A percentile compares a stretch with the other conserved stretches of the same genome.
Evolutionary conservation across 1,139 yeast species (phyloP).

Genomic region (Hyphopichia khmerensis): DNA sequence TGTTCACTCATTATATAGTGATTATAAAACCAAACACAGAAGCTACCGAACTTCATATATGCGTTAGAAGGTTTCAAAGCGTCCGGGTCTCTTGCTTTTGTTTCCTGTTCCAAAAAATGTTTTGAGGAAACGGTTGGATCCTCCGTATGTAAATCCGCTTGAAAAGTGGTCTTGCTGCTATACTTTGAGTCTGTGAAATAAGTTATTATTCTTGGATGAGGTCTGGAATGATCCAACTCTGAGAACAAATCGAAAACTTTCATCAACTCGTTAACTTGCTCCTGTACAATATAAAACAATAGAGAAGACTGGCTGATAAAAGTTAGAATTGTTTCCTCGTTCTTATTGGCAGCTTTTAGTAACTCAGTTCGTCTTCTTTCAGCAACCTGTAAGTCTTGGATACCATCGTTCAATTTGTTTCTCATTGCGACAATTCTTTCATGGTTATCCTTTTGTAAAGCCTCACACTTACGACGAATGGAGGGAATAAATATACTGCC

Average conservation of each 20-base stretch:
- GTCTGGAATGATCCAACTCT: constrained; percentile 25
- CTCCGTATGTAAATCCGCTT: background rate
- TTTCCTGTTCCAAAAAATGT: constrained; percentile 2
- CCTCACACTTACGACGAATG: constrained; percentile 10
- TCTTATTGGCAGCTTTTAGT: constrained; percentile 6
- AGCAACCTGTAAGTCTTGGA: background rate
- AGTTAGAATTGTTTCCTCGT: constrained; percentile 28
- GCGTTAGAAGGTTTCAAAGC: constrained; percentile 24
- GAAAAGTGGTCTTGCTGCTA: background rate
- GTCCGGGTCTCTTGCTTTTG: constrained; percentile 29
- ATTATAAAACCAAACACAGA: constrained; percentile 14
- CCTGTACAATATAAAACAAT: constrained; percentile 20
- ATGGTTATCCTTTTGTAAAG: constrained; percentile 17
- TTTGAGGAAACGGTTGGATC: background rate
- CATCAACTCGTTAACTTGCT: constrained; percentile 15
- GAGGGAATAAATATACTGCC: constrained; percentile 19
- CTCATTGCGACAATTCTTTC: constrained; percentile 13
- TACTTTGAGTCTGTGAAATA: background rate
- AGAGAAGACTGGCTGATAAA: constrained; percentile 29
- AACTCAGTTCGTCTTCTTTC: background rate
- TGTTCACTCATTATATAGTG: constrained; percentile 16
- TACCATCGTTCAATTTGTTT: constrained; percentile 3
- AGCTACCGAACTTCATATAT: constrained; percentile 20
- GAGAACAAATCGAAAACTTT: constrained; percentile 25
- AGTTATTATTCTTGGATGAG: constrained; percentile 20